Conservation (phyloP, 2,329 filamentous ascomycete genomes). For the Boeremia lycopersici region DNA sequence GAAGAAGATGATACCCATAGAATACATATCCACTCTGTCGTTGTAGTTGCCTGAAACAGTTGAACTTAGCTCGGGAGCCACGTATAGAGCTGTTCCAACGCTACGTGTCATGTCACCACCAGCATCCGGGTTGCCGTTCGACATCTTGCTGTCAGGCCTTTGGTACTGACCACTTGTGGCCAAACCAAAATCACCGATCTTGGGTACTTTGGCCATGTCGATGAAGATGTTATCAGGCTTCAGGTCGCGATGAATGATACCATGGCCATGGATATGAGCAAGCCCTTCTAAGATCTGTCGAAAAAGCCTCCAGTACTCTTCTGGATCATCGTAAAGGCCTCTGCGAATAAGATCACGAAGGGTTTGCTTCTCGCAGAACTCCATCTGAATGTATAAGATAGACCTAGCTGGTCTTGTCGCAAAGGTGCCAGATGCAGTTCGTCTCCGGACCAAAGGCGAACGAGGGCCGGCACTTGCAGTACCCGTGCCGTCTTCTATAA, state of each 20-base stretch:
- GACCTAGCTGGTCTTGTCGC: conserved; percentile 64
- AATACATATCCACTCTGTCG: conserved; percentile 98
- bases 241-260: conserved; percentile 93
- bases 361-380: conserved; percentile 94
- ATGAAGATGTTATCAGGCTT: conserved; percentile 99
- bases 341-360: conserved; percentile 84
- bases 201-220: conserved; percentile 85
- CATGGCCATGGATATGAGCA: conserved; percentile 84
- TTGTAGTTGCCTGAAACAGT: conserved; percentile 79
- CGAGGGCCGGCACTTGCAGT: conserved; percentile 35
- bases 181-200: conserved; percentile 95
- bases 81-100: conserved; percentile 83
- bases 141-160: conserved; percentile 58
- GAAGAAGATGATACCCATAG: conserved; percentile 95
- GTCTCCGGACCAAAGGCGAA: conserved; percentile 44
- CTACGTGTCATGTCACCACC: conserved; percentile 71
- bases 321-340: conserved; percentile 72
- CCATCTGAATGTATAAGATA: conserved; percentile 97
- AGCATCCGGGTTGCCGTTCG: conserved; percentile 43
- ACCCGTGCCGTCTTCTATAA: conserved; percentile 55
- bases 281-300: conserved; percentile 90
- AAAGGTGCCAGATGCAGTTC: conserved; percentile 55
- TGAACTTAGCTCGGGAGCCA: conserved; percentile 88
- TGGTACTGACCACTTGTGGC: conserved; percentile 86
- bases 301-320: conserved; percentile 88